phyloP scores from a whole-genome alignment of 441 rosid species.

The Mallotus repandus region DNA sequence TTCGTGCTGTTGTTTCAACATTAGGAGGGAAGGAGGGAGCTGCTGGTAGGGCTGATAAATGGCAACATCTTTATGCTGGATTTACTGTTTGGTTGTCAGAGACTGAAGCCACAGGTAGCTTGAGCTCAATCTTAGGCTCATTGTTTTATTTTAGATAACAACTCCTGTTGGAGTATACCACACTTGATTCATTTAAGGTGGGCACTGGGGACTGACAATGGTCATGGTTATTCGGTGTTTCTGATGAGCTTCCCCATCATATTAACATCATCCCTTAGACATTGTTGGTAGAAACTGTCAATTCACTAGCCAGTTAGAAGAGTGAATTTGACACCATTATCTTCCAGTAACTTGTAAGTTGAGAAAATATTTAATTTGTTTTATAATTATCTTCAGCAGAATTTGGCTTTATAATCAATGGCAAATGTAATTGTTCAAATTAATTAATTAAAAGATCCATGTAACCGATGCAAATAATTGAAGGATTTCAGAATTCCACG shows the following conservation, averaged over 20 bases:
- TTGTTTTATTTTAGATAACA: constrained; percentile 11
- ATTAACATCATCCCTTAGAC: not conserved
- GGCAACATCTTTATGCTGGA: constrained; percentile 86
- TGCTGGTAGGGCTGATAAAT: constrained; percentile 55
- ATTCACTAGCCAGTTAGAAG: not conserved
- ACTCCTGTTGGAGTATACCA: not conserved
- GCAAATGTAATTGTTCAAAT: not conserved
- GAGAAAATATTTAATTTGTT: not conserved
- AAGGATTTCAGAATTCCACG: not conserved
- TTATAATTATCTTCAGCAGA: not conserved
- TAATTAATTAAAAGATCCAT: not conserved
- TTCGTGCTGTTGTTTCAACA: constrained; percentile 80
- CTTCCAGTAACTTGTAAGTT: not conserved
- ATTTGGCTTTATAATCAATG: not conserved
- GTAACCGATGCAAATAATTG: not conserved
- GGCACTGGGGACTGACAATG: not conserved
- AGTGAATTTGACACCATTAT: no score
- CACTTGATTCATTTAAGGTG: not conserved
- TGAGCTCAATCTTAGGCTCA: constrained; percentile 10
- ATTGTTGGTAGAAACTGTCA: not conserved
- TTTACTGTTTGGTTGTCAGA: constrained; percentile 83
- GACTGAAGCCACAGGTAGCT: constrained; percentile 70
- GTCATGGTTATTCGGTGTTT: not conserved
- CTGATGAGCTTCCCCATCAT: not conserved
- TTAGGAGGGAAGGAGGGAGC: constrained; percentile 82